Base-by-base conservation (phyloP, 2,329 filamentous ascomycete genomes). In the Diaporthe batatas region DNA sequence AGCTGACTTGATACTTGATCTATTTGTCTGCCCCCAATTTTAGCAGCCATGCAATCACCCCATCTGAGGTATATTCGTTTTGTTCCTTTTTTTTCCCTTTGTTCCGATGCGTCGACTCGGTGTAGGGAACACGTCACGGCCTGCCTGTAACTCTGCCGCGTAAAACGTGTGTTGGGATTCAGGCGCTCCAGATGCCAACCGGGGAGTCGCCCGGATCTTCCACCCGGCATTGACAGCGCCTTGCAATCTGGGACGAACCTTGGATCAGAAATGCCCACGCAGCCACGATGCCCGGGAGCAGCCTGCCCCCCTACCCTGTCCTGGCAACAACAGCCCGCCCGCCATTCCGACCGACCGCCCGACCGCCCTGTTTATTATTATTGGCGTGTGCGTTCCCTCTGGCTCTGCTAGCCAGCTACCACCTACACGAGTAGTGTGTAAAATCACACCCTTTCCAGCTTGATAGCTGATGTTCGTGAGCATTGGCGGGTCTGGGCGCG, bases 61-160 rank as follows among this genome's bases (percentile, higher is more conserved):
- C 59, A 65, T 5, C 29, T 5, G 29, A 29, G 14, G 59, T 51
- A 51, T 18, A 55, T 69, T 47, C n/a, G 49, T 32, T 16, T 42
- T 53, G 34, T 42, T 62, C 36, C 39, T 62, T 29, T 62, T 58
- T 39, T 39, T 29, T 5, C n/a, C n/a, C n/a, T 5, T 11, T 47
- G 39, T 32, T 47, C 68, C 42, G 36, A 62, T 32, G 55, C 32
- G 16, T 42, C 57, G 32, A 62, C 65, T 72, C 72, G 70, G 72
- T 72, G 72, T 72, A 72, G 70, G 57, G 42, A 69, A 64, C 54
- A 58, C 16, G 32, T 72, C 29, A 29, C 29, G 29, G 29, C 2
- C 64, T 72, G 64, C 64, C 64, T 69, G 72, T 68, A 68, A 68
- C 72, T n/a, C 49, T 54, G 54, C 55, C 62, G 55, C 69, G 57